These are phyloP conservation scores for Flaveria linearis DNA, from an alignment of 129 eudicot genomes.

Conservation along the genomic window DNA sequence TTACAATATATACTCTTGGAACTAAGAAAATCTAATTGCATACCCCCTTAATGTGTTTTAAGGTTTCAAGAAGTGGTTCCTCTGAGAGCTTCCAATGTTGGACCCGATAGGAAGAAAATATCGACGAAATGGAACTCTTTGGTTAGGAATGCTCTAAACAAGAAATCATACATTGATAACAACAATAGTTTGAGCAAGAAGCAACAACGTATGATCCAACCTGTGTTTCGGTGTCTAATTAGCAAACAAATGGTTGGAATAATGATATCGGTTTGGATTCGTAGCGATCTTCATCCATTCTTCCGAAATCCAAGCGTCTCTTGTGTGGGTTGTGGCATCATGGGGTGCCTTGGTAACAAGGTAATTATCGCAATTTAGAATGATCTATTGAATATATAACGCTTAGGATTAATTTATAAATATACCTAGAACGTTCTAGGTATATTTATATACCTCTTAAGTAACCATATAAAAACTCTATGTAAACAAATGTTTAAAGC, in stretches of 20 bases:
- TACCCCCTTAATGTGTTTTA: not conserved
- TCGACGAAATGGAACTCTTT: constrained; percentile 67
- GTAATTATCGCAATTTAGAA: constrained; percentile 25
- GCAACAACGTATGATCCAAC: constrained; percentile 26
- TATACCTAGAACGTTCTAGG: too few relatives aligned
- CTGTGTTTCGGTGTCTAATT: constrained; percentile 50
- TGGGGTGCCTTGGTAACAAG: constrained; percentile 91
- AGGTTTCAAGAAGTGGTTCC: constrained; percentile 91
- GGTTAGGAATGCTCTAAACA: constrained; percentile 54
- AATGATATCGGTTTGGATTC: constrained; percentile 72
- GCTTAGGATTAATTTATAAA: not conserved
- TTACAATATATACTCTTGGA: not conserved
- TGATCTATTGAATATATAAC: not conserved
- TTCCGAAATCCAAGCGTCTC: constrained; percentile 67
- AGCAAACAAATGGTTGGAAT: constrained; percentile 86
- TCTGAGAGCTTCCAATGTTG: constrained; percentile 62
- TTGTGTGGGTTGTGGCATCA: constrained; percentile 85
- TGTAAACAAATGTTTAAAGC: too few relatives aligned
- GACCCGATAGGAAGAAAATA: constrained; percentile 52
- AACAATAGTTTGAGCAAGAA: constrained; percentile 19
- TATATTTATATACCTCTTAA: too few relatives aligned
- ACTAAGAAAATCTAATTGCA: not conserved
- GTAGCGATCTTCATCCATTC: constrained; percentile 57
- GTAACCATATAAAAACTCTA: too few relatives aligned
- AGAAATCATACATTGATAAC: constrained; percentile 16